Percentiles rank a stretch among this genome's conserved stretches.
Conservation (phyloP, 768 basidiomycete species). For the Clavaria fumosa region DNA sequence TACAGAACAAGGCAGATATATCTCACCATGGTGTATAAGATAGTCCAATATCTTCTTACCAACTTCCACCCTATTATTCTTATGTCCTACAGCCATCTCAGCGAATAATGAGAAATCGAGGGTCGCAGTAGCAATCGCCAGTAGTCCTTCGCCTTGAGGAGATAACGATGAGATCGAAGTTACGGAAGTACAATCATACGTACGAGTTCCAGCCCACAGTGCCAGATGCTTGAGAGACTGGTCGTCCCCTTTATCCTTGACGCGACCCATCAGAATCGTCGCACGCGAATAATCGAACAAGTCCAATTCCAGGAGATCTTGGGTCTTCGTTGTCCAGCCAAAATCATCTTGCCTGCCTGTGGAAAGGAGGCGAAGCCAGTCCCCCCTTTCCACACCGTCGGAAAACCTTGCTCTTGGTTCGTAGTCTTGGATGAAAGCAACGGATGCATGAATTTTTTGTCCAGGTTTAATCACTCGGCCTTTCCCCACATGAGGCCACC, state of each 20-base stretch:
- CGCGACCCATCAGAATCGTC: too few relatives aligned
- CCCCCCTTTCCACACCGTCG: not conserved
- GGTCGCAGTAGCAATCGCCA: too few relatives aligned
- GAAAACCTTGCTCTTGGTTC: not conserved
- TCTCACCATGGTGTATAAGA: too few relatives aligned
- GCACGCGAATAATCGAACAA: slow-evolving; percentile 6
- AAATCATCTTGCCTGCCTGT: slow-evolving; percentile 3
- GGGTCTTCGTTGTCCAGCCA: slow-evolving; percentile 6
- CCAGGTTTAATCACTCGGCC: slow-evolving; percentile 4
- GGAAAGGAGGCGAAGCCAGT: not conserved
- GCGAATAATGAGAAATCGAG: too few relatives aligned
- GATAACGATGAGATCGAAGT: too few relatives aligned
- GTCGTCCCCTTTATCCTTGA: not conserved
- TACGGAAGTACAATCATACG: not conserved
- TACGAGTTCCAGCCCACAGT: not conserved
- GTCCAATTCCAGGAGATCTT: slow-evolving; percentile 9
- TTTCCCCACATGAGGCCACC: not conserved
- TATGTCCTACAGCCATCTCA: too few relatives aligned
- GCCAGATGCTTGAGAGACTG: not conserved
- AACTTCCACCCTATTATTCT: too few relatives aligned
- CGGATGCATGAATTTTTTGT: slow-evolving; percentile 9
- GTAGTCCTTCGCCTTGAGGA: too few relatives aligned
- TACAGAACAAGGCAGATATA: too few relatives aligned
- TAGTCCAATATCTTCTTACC: too few relatives aligned
- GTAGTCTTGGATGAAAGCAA: not conserved